Conservation (phyloP, 163 green algal genomes). For the Botryococcus braunii region DNA sequence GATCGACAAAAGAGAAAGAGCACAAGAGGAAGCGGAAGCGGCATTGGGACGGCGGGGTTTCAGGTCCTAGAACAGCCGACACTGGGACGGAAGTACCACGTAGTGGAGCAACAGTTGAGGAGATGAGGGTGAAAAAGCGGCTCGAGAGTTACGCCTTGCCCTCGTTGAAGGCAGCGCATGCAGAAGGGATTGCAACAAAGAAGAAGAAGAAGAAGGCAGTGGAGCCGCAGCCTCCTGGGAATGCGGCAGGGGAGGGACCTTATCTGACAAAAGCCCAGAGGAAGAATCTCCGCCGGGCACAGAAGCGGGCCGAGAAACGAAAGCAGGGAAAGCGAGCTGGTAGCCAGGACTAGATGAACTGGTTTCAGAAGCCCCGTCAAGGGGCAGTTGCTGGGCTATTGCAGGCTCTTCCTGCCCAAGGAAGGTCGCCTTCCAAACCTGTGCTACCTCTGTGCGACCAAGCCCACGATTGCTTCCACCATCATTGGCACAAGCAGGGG, state of each 20-base stretch:
- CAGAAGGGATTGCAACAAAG: no score
- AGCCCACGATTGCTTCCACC: no score
- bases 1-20: constrained; percentile 1
- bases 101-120: neutral
- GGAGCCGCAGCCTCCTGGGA: constrained; percentile 1
- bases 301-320: constrained; percentile 19
- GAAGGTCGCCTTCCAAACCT: no score
- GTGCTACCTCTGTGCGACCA: no score
- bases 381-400: no score
- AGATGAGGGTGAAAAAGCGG: neutral
- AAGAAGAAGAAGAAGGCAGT: constrained; percentile 3
- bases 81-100: neutral
- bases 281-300: constrained; percentile 30
- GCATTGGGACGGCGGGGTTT: neutral
- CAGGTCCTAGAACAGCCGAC: neutral
- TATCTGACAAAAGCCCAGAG: constrained; percentile 28
- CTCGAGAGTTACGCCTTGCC: neutral
- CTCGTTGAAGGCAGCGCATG: neutral
- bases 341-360: no score
- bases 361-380: no score
- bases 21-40: constrained; percentile 1
- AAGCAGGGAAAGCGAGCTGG: neutral
- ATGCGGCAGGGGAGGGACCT: neutral
- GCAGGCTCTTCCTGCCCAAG: no score
- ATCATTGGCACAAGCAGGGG: no score